phyloP scores from a whole-genome alignment of 306 rosid genomes.

The Medicago arabica region DNA sequence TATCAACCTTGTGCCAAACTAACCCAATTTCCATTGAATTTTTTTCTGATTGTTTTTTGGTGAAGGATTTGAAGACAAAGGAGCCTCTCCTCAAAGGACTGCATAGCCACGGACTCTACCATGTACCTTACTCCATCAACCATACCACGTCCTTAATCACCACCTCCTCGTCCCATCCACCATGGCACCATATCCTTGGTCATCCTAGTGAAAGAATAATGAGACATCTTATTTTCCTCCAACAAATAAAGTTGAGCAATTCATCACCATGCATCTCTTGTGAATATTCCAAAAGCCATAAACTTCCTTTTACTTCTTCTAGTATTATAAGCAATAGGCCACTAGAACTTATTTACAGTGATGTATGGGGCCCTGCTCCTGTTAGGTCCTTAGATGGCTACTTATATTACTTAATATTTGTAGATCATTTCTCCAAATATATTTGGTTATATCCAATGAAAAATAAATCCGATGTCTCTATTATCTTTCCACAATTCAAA shows the following conservation, averaged over 20 bases:
- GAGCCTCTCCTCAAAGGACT: background rate
- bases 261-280: too few relatives aligned
- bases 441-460: too few relatives aligned
- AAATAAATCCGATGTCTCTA: too few relatives aligned
- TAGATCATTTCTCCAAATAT: too few relatives aligned
- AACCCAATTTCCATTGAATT: background rate
- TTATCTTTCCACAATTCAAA: too few relatives aligned
- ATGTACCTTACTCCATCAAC: background rate
- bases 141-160: background rate
- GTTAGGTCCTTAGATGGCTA: too few relatives aligned
- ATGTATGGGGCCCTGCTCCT: too few relatives aligned
- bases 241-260: background rate
- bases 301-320: too few relatives aligned
- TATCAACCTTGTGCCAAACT: background rate
- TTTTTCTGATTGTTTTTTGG: background rate
- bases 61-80: background rate
- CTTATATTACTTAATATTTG: too few relatives aligned
- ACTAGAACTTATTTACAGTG: too few relatives aligned
- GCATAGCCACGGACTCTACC: background rate
- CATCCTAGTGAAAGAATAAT: background rate
- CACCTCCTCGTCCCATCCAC: background rate
- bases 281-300: too few relatives aligned
- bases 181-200: background rate
- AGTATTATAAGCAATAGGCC: too few relatives aligned
- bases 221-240: background rate